Evolutionary conservation across 345 rosid species (phyloP).

Genomic region (Lepidium sativum): DNA sequence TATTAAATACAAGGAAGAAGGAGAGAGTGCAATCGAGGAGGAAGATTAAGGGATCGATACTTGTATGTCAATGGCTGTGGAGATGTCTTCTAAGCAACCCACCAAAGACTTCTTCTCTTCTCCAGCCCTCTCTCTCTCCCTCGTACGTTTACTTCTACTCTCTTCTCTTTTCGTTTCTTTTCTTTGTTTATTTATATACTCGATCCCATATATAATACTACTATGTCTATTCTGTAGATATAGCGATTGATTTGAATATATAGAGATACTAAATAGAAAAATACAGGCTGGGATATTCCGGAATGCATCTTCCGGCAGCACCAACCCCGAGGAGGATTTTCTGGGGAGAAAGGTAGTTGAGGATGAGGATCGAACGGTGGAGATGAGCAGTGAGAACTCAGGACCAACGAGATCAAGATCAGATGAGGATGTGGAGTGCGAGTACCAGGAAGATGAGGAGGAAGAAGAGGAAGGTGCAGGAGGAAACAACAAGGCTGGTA

Average conservation of each 20-base stretch:
- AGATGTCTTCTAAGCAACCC: conserved; percentile 78
- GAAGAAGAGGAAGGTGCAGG: conserved; percentile 18
- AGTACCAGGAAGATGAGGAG: conserved; percentile 39
- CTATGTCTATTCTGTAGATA: too few relatives aligned
- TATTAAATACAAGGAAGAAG: conserved; percentile 17
- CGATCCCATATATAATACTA: too few relatives aligned
- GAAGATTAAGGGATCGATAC: background rate
- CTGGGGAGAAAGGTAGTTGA: conserved; percentile 50
- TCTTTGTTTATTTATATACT: too few relatives aligned
- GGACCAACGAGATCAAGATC: conserved; percentile 81
- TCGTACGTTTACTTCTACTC: conserved; percentile 31
- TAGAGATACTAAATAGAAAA: too few relatives aligned
- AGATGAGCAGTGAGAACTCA: conserved; percentile 92
- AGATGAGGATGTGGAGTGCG: conserved; percentile 68
- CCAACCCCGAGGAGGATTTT: conserved; percentile 61
- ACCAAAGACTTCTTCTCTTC: conserved; percentile 91
- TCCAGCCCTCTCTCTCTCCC: conserved; percentile 94
- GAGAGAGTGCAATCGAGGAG: background rate
- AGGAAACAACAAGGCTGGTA: conserved; percentile 29
- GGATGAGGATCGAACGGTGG: conserved; percentile 52
- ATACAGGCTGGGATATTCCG: conserved; percentile 90
- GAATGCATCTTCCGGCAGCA: conserved; percentile 39
- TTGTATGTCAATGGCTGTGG: conserved; percentile 63
- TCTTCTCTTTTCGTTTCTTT: too few relatives aligned
- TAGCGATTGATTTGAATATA: too few relatives aligned